These are phyloP conservation scores for Bromus sterilis DNA, from an alignment of 176 grass and related monocot species.

Conservation along the genomic window DNA sequence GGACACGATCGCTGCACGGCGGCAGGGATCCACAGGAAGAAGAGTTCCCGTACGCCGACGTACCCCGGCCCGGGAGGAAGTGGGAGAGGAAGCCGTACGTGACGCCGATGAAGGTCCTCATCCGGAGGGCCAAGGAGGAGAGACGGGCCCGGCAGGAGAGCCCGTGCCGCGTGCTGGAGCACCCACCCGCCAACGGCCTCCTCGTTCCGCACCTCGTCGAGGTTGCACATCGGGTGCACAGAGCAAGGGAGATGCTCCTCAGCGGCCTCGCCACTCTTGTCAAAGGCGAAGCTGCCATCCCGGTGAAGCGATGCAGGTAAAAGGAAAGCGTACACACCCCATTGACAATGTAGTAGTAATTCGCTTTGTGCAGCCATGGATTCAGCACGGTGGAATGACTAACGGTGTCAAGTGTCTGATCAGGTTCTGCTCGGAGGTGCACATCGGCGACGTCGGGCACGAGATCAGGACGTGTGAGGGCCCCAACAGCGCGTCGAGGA, in stretches of 20 bases:
- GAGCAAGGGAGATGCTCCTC: slow-evolving; percentile 40
- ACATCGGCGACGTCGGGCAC: slow-evolving; percentile 36
- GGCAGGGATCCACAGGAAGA: not conserved
- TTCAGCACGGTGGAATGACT: not conserved
- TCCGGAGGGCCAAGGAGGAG: slow-evolving; percentile 60
- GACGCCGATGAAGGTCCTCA: slow-evolving; percentile 59
- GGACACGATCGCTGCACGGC: not conserved
- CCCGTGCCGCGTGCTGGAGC: slow-evolving; percentile 56
- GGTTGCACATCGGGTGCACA: slow-evolving; percentile 52
- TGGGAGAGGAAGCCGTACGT: slow-evolving; percentile 62
- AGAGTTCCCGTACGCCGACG: slow-evolving; percentile 25
- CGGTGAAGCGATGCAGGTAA: slow-evolving; percentile 50
- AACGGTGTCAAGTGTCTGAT: not conserved
- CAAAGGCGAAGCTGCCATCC: slow-evolving; percentile 19
- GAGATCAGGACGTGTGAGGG: slow-evolving; percentile 64
- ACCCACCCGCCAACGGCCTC: slow-evolving; percentile 49
- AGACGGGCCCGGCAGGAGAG: slow-evolving; percentile 29
- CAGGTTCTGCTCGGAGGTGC: slow-evolving; percentile 59
- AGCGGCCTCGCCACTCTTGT: slow-evolving; percentile 32
- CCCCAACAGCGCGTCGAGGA: slow-evolving; percentile 42
- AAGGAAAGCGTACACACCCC: not conserved
- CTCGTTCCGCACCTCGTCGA: slow-evolving; percentile 40
- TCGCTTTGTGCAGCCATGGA: not conserved
- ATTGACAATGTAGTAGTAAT: not conserved
- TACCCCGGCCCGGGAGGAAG: slow-evolving; percentile 42